Evolutionary conservation across 2,329 filamentous ascomycete species (phyloP).

Genomic region (Beauveria sp.): DNA sequence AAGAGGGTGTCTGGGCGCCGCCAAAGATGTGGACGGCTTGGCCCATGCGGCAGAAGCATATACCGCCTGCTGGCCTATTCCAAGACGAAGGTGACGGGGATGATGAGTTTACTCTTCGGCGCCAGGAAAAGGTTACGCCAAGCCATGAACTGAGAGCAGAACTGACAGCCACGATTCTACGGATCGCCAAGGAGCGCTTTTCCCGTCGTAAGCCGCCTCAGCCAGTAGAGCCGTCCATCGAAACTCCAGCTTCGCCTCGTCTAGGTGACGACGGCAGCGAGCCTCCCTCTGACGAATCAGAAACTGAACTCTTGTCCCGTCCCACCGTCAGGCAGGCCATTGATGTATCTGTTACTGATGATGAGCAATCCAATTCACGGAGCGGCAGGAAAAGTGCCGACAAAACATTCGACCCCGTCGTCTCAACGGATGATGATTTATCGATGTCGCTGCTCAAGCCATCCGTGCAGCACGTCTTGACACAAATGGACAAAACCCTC

Average conservation of each 20-base stretch:
- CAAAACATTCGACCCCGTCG: conserved; percentile 37
- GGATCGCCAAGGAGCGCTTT: conserved; percentile 61
- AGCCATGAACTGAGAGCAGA: conserved; percentile 62
- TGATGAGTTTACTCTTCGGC: conserved; percentile 44
- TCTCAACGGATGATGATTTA: conserved; percentile 63
- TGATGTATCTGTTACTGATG: not conserved
- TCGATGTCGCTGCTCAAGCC: conserved; percentile 60
- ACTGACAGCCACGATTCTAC: conserved; percentile 58
- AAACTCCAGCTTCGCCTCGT: conserved; percentile 8
- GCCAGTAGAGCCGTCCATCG: conserved; percentile 15
- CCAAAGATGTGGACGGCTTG: conserved; percentile 72
- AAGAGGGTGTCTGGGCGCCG: conserved; percentile 38
- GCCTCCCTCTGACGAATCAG: not conserved
- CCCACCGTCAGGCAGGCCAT: not conserved
- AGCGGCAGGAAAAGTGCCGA: not conserved
- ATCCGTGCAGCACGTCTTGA: conserved; percentile 60
- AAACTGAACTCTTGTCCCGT: not conserved
- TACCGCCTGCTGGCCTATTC: conserved; percentile 51
- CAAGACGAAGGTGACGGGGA: conserved; percentile 38
- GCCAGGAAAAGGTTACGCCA: conserved; percentile 35
- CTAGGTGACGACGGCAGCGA: conserved; percentile 5
- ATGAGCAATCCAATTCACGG: not conserved
- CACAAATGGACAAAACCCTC: conserved; percentile 62
- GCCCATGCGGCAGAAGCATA: conserved; percentile 58
- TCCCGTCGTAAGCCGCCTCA: conserved; percentile 16